A percentile compares a stretch with the other conserved stretches of the same genome.
Evolutionary conservation across 2,329 filamentous ascomycete genomes (phyloP).

Genomic region (Xylaria sp.): DNA sequence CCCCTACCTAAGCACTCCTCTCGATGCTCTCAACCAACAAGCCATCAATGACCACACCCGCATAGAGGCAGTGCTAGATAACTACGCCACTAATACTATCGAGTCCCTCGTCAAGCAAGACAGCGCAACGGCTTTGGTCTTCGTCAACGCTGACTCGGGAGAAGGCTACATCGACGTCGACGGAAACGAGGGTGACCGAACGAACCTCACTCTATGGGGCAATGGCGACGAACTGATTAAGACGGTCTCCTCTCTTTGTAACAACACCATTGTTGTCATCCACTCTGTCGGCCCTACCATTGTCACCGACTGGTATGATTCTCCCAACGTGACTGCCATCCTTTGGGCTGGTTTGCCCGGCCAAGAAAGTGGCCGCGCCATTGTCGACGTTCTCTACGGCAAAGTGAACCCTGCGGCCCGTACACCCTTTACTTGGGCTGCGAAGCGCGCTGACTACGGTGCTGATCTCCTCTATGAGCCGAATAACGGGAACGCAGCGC

Average conservation of each 20-base stretch:
- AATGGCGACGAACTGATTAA: slow-evolving; percentile 83
- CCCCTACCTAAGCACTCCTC: slow-evolving; percentile 80
- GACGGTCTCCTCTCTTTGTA: slow-evolving; percentile 79
- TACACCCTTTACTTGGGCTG: slow-evolving; percentile 83
- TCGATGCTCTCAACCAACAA: slow-evolving; percentile 73
- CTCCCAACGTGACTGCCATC: slow-evolving; percentile 84
- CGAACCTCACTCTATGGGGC: slow-evolving; percentile 91
- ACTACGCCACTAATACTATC: slow-evolving; percentile 71
- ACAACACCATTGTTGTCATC: slow-evolving; percentile 92
- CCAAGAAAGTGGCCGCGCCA: slow-evolving; percentile 83
- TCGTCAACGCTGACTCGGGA: slow-evolving; percentile 87
- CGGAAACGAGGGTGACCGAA: slow-evolving; percentile 86
- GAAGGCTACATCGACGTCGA: slow-evolving; percentile 89
- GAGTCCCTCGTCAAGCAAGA: slow-evolving; percentile 69
- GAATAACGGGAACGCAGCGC: slow-evolving; percentile 73
- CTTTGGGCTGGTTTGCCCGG: slow-evolving; percentile 85
- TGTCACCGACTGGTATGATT: slow-evolving; percentile 77
- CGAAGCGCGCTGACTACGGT: slow-evolving; percentile 73
- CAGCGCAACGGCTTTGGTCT: slow-evolving; percentile 81
- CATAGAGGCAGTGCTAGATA: slow-evolving; percentile 75
- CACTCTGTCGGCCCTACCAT: slow-evolving; percentile 86
- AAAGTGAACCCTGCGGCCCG: slow-evolving; percentile 80
- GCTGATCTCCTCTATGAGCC: slow-evolving; percentile 73
- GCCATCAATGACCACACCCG: slow-evolving; percentile 68
- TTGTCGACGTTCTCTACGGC: slow-evolving; percentile 87